These are phyloP conservation scores for Suillus ampliporus DNA, from an alignment of 768 basidiomycete species.

Conservation along the genomic window DNA sequence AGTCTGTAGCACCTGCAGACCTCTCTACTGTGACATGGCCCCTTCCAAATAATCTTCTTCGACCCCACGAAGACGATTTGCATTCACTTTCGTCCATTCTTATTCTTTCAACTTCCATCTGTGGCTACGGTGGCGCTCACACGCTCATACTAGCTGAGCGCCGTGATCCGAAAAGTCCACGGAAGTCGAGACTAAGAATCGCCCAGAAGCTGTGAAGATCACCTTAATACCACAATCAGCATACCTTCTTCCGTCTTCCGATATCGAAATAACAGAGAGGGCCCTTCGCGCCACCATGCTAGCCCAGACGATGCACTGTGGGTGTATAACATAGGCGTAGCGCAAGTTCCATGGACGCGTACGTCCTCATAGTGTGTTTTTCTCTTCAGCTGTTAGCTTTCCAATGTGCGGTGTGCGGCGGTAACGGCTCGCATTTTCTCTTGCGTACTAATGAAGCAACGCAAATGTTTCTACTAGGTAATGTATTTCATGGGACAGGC, in stretches of 20 bases:
- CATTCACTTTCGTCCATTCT: neutral
- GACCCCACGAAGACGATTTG: neutral
- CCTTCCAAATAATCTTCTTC: neutral
- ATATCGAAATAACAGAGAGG: neutral
- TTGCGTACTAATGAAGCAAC: no score
- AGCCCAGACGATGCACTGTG: neutral
- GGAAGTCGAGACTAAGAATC: no score
- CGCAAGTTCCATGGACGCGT: neutral
- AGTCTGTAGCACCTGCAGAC: neutral
- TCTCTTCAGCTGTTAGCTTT: no score
- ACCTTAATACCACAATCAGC: neutral
- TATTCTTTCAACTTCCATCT: neutral
- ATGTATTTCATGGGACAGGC: no score
- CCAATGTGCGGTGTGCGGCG: no score
- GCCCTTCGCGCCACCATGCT: neutral
- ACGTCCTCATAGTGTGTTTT: neutral
- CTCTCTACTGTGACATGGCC: neutral
- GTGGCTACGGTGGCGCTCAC: neutral
- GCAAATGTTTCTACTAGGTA: no score
- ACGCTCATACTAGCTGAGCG: neutral
- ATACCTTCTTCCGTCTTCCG: neutral
- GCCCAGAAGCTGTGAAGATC: neutral
- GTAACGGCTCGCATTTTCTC: no score
- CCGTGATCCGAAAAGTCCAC: neutral
- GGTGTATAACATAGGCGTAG: neutral